phyloP scores from a whole-genome alignment of 352 stramenopile species.

The Phytophthora pini region DNA sequence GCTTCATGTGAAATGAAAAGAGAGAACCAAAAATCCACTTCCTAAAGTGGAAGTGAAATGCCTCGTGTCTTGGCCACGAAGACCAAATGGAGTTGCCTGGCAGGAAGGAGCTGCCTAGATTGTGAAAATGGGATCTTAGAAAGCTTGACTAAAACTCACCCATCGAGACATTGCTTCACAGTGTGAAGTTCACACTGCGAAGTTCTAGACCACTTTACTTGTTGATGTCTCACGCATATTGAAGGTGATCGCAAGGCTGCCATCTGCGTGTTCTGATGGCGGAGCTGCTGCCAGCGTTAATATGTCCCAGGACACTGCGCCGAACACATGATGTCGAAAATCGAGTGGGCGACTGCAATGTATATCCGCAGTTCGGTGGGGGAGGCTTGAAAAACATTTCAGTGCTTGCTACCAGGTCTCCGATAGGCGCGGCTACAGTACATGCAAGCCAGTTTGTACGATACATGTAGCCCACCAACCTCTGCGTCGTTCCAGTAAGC shows the following conservation, averaged over 20 bases:
- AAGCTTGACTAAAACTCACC: constrained; percentile 8
- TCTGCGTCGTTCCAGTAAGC: constrained; percentile 7
- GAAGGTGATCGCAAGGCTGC: constrained; percentile 5
- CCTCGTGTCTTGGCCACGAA: no score
- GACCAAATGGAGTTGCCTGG: neutral
- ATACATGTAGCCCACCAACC: neutral
- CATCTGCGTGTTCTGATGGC: constrained; percentile 9
- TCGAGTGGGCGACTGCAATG: no score
- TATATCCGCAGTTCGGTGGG: neutral
- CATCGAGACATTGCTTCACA: neutral
- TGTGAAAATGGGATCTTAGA: neutral
- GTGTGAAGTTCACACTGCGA: no score
- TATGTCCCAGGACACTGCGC: neutral
- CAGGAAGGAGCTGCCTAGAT: neutral
- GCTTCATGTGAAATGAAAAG: no score
- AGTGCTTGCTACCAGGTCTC: neutral
- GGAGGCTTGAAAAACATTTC: no score
- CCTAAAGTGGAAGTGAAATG: no score
- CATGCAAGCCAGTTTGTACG: constrained; percentile 1
- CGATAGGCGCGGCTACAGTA: neutral
- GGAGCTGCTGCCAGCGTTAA: no score
- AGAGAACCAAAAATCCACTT: no score
- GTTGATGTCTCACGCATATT: constrained; percentile 1
- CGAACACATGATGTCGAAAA: no score
- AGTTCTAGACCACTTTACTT: no score